These are phyloP conservation scores for Vachellia collinsii DNA, from an alignment of 306 rosid genomes.

Conservation along the genomic window DNA sequence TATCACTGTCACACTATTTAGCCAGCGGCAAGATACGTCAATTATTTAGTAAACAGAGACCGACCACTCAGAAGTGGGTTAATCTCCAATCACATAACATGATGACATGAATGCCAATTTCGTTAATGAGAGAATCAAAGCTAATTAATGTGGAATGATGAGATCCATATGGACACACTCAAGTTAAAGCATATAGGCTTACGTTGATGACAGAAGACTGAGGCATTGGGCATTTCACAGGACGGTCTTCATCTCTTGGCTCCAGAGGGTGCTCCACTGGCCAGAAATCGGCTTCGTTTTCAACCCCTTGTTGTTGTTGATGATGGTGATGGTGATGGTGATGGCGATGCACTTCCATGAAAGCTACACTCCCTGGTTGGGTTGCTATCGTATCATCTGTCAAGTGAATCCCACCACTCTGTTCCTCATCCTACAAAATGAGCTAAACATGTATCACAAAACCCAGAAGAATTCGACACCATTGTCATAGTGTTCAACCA, in stretches of 20 bases:
- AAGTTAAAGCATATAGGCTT: constrained; percentile 36
- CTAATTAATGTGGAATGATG: background rate
- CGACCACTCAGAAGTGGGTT: constrained; percentile 10
- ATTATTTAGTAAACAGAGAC: background rate
- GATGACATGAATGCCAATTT: background rate
- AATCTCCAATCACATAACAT: constrained; percentile 5
- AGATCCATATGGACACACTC: background rate
- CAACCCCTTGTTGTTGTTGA: constrained; percentile 35
- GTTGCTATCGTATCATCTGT: constrained; percentile 44
- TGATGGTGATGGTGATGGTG: constrained; percentile 18
- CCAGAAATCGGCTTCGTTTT: constrained; percentile 69
- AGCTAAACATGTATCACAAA: constrained; percentile 2
- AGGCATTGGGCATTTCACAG: constrained; percentile 93
- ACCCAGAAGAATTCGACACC: constrained; percentile 7
- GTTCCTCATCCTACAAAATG: constrained; percentile 50
- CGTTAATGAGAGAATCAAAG: constrained; percentile 5
- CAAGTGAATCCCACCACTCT: constrained; percentile 49
- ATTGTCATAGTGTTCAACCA: background rate
- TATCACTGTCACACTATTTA: background rate
- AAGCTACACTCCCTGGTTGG: constrained; percentile 28
- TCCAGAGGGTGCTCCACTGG: constrained; percentile 94
- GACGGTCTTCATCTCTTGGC: constrained; percentile 92
- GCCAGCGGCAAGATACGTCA: background rate
- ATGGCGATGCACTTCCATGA: constrained; percentile 49
- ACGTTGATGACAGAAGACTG: constrained; percentile 77